Evolutionary conservation across 2,329 filamentous ascomycete species (phyloP).

Genomic region (Cytospora leucostoma): DNA sequence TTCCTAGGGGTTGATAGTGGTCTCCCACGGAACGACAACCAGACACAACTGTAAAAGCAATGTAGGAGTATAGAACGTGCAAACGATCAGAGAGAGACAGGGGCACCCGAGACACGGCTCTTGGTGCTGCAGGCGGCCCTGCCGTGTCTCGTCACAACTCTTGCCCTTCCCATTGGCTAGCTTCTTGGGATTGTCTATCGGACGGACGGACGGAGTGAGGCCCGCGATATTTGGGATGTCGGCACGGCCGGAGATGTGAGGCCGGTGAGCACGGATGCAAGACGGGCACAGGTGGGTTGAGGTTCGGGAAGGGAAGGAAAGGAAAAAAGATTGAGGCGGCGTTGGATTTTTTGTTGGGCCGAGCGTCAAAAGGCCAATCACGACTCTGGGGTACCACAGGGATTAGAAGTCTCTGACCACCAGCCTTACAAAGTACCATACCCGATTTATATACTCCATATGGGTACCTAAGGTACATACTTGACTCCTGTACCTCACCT

Average conservation of each 20-base stretch:
- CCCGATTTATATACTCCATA: too few species aligned
- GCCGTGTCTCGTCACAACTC: background rate
- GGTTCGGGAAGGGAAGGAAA: background rate
- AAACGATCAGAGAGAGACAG: background rate
- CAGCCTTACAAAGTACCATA: background rate
- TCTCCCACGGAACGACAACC: too few species aligned
- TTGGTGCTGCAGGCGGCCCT: background rate
- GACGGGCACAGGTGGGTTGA: background rate
- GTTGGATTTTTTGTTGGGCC: background rate
- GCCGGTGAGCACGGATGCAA: background rate
- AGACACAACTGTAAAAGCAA: too few species aligned
- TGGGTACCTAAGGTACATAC: too few species aligned
- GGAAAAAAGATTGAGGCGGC: background rate
- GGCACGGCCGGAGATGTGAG: background rate
- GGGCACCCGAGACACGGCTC: conserved; percentile 13
- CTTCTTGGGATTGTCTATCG: background rate
- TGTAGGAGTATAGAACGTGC: too few species aligned
- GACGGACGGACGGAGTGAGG: background rate
- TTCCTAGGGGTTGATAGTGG: too few species aligned
- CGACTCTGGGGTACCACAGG: background rate
- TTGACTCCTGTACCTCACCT: too few species aligned
- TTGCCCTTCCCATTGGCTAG: background rate
- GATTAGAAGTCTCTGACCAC: background rate
- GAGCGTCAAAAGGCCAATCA: background rate
- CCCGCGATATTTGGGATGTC: background rate